Evolutionary conservation across 768 basidiomycete genomes (phyloP), one percentile per base, ranked within the genome.

Genomic region (Serendipita sp.): DNA sequence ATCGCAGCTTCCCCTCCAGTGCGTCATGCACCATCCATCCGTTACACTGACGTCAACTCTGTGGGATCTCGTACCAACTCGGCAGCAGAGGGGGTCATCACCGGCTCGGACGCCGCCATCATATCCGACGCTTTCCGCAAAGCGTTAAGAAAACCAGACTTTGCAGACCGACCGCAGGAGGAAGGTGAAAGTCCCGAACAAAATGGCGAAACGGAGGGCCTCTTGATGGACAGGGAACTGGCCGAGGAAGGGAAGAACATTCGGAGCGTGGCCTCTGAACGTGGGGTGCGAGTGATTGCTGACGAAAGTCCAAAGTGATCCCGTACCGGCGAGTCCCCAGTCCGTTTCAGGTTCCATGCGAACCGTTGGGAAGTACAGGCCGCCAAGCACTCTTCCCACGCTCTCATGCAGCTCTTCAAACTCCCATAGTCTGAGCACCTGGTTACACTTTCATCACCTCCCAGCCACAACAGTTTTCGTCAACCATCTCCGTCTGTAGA

Each of bases 111-210:
- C 73, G 92, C 92, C 63, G 89, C 88, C 44, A 88, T 92, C 71
- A 89, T 94, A 83, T 91, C 91, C 44, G 86, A 91, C 75, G 92
- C 92, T 3, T 95, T 94, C 75, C 79, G 92, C 69, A 83, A 87
- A 72, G 88, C 87, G 67, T 76, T 95, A 70, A 80, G 91, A 72
- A 91, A 91, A 72, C 91, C 92, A 8, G 90, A 91, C 71, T 94
- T 93, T 73, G 80, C 85, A n/a, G 81, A 74, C 18, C 72, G 78
- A 63, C 80, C 84, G 2, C 79, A 84, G 13, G 87, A 88, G 69
- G 89, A 90, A 71, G 84, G 81, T 18, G 83, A 84, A 52, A 81
- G 79, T 66, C 84, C 83, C 0, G 85, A 81, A 34, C 46, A 58
- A 37, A 66, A 71, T 55, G 73, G 74, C 31, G 72, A 74, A 66